Evolutionary conservation across 176 grass and related monocot genomes (phyloP), one percentile per base, ranked within the genome.

Genomic region (Lolium multiflorum): DNA sequence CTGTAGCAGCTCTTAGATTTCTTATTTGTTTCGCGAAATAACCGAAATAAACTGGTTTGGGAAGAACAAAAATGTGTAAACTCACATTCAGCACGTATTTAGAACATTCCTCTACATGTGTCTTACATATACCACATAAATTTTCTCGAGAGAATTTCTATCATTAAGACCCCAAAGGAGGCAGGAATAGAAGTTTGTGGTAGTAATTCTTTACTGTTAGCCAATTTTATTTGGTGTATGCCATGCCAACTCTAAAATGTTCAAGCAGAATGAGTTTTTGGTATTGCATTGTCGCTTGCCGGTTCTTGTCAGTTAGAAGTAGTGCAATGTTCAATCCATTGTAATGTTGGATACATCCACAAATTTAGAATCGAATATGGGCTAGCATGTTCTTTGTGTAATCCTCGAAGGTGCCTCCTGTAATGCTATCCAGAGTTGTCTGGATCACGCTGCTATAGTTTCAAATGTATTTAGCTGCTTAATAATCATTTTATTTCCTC

Each of bases 401-500:
- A 64, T 26, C 25, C 26, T 76, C 48, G 11, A 54, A 20, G 9
- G 48, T 50, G 14, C 73, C 73, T 76, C 48, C 24, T 76, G 46
- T 76, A 51, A 76, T 76, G 73, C 73, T 76, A 76, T 12, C 15
- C 54, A 55, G 26, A 51, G 4, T 16, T 25, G 11, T 84, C 10
- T 7, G 41, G 9, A 80, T 77, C 3, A 2, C 12, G 7, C 20
- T 28, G 6, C 9, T 83, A 26, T 49, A 79, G 15, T 81, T 46
- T 66, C 1, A 17, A 38, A 77, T 66, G 79, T n/a, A 75, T 56
- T 60, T 50, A 71, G 46, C 65, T 67, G 41, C 89, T 50, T 88
- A 49, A 82, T 51, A 69, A 90, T 86, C 20, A 73, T 7, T 52
- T 22, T 58, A 80, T 64, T 63, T 86, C 73, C 61, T 77, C 76